Evolutionary conservation across 306 rosid genomes (phyloP).

Genomic region (Begonia fuchsioides): DNA sequence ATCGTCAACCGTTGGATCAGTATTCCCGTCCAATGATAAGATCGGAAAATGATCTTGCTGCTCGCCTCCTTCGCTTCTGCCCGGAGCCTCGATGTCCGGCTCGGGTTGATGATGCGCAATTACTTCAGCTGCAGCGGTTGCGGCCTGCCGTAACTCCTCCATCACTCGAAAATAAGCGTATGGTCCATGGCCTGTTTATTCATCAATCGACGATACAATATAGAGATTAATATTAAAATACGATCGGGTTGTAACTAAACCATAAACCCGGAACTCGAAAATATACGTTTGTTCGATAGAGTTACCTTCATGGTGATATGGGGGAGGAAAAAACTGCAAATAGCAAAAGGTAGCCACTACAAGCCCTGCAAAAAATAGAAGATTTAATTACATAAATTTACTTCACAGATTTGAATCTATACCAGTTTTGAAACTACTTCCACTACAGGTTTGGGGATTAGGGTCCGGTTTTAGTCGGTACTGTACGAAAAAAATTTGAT

Average conservation of each 20-base stretch:
- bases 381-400: no score
- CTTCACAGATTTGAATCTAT: no score
- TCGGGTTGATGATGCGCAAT: constrained; percentile 13
- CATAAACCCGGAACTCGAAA: no score
- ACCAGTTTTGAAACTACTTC: no score
- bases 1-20: neutral
- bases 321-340: constrained; percentile 82
- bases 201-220: no score
- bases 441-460: no score
- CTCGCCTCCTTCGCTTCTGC: constrained; percentile 18
- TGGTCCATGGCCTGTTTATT: no score
- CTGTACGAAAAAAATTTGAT: no score
- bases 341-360: constrained; percentile 61
- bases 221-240: no score
- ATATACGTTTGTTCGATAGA: neutral
- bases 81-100: constrained; percentile 15
- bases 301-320: constrained; percentile 66
- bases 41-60: neutral
- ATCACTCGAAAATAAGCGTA: constrained; percentile 44
- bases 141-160: constrained; percentile 26
- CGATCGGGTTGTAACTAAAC: no score
- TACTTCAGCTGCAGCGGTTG: constrained; percentile 13
- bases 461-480: no score
- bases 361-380: constrained; percentile 41
- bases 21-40: neutral